phyloP scores from a whole-genome alignment of 257 asterid species.

The Orobanche coerulescens region DNA sequence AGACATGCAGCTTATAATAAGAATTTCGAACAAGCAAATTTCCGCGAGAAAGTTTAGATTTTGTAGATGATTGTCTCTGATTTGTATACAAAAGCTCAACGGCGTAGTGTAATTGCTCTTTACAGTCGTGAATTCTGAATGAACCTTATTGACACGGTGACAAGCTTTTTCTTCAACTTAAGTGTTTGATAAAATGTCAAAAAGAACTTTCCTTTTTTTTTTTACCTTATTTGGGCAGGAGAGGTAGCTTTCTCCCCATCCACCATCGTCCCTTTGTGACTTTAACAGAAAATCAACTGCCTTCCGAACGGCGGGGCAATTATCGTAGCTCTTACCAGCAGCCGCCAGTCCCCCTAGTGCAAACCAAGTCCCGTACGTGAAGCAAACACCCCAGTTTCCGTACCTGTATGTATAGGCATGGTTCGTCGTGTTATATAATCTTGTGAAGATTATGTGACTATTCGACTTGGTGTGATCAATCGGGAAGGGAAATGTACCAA shows the following conservation, averaged over 20 bases:
- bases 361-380: slow-evolving; percentile 75
- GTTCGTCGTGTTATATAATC: not conserved
- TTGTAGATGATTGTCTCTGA: too few relatives aligned
- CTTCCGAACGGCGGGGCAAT: slow-evolving; percentile 44
- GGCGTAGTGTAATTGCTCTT: not conserved
- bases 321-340: slow-evolving; percentile 48
- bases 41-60: too few relatives aligned
- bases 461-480: not conserved
- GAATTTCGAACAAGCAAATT: too few relatives aligned
- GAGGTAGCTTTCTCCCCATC: slow-evolving; percentile 88
- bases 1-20: too few relatives aligned
- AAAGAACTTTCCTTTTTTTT: slow-evolving; percentile 40
- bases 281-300: slow-evolving; percentile 49
- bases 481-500: slow-evolving; percentile 33
- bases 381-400: slow-evolving; percentile 84
- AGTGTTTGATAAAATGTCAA: not conserved
- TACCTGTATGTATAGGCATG: slow-evolving; percentile 30
- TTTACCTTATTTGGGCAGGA: slow-evolving; percentile 72
- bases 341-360: slow-evolving; percentile 68
- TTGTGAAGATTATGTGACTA: not conserved
- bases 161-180: too few relatives aligned
- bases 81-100: too few relatives aligned
- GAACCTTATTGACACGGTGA: not conserved
- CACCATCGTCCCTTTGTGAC: slow-evolving; percentile 63
- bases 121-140: not conserved